Evolutionary conservation across 2,329 filamentous ascomycete genomes (phyloP).

Genomic region (Ophiostoma triangulosporum): DNA sequence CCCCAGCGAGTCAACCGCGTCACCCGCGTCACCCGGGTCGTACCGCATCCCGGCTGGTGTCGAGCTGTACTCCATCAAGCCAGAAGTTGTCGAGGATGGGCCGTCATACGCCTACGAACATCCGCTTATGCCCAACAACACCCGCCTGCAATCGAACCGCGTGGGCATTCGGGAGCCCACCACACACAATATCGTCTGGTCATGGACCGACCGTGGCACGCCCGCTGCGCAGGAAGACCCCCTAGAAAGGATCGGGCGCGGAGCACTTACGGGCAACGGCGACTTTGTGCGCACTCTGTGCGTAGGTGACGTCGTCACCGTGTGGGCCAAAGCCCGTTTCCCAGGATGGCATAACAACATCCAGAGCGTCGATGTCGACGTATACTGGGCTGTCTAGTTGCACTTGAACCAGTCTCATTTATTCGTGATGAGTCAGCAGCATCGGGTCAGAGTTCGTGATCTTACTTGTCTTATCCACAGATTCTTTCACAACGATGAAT

Average conservation of each 20-base stretch:
- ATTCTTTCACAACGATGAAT: too few species aligned
- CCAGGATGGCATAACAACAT: conserved; percentile 39
- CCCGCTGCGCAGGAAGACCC: conserved; percentile 15
- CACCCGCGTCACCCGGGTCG: not conserved
- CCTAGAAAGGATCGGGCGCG: conserved; percentile 33
- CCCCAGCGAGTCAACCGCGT: too few species aligned
- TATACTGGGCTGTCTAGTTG: conserved; percentile 43
- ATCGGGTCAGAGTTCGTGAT: too few species aligned
- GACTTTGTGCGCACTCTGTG: conserved; percentile 41
- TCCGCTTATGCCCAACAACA: conserved; percentile 21
- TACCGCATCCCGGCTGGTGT: not conserved
- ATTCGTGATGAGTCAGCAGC: too few species aligned
- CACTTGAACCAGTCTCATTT: too few species aligned
- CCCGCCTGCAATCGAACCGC: conserved; percentile 36
- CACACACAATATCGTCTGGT: conserved; percentile 40
- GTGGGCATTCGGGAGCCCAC: conserved; percentile 22
- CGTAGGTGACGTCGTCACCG: conserved; percentile 44
- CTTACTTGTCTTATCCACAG: too few species aligned
- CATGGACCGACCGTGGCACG: conserved; percentile 29
- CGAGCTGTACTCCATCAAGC: not conserved
- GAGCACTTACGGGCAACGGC: conserved; percentile 36
- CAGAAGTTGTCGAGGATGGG: not conserved
- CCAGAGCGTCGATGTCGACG: conserved; percentile 35
- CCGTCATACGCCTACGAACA: conserved; percentile 23
- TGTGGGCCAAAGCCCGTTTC: conserved; percentile 48